Percentiles rank a stretch among this genome's conserved stretches.
phyloP scores from a whole-genome alignment of 495 filamentous ascomycete genomes.

The Aspergillus egyptiacus region DNA sequence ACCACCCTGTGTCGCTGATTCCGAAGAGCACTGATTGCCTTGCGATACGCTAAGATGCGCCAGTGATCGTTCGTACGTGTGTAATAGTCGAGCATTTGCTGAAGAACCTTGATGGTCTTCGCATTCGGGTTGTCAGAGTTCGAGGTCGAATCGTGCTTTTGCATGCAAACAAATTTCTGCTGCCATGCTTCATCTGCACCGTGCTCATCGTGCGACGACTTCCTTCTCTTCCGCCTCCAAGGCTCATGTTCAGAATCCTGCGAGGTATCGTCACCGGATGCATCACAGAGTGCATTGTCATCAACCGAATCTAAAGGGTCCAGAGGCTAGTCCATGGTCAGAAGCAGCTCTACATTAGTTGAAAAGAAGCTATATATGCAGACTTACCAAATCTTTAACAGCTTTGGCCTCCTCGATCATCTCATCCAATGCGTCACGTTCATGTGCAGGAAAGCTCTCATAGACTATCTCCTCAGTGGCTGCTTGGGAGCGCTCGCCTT shows the following conservation, averaged over 20 bases:
- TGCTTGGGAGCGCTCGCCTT: not conserved
- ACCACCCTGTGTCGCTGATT: constrained; percentile 60
- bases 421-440: constrained; percentile 49
- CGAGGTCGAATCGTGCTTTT: constrained; percentile 43
- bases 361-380: not conserved
- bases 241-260: constrained; percentile 15
- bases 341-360: not conserved
- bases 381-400: constrained; percentile 48
- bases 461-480: not conserved
- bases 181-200: constrained; percentile 33
- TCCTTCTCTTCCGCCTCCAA: constrained; percentile 32
- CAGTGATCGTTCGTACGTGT: constrained; percentile 69
- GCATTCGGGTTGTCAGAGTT: constrained; percentile 56
- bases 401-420: constrained; percentile 53
- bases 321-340: constrained; percentile 30
- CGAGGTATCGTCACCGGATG: constrained; percentile 20
- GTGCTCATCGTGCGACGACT: constrained; percentile 8
- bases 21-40: constrained; percentile 66
- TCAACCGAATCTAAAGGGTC: constrained; percentile 30
- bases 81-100: constrained; percentile 82
- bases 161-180: constrained; percentile 63
- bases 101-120: constrained; percentile 69
- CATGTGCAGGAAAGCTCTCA: constrained; percentile 3
- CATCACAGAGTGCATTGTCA: constrained; percentile 17
- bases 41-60: constrained; percentile 72